Evolutionary conservation across 1,284 basidiomycete species (phyloP), one percentile per base, ranked within the genome.

Genomic region (Pisolithus thermaeus): DNA sequence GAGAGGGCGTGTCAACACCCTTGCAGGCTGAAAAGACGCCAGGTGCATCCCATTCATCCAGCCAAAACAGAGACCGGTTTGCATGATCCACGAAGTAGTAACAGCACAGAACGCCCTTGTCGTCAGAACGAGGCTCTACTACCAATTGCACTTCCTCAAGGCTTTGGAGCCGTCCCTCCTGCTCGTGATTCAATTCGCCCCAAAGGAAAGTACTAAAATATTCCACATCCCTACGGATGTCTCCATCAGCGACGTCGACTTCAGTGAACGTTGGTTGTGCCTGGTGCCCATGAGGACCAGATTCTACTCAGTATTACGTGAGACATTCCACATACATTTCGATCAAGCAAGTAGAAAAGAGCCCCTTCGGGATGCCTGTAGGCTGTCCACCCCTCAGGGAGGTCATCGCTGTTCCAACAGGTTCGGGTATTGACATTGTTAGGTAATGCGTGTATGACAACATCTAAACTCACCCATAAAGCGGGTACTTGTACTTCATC

Each of bases 191-290:
- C 6, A 67, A 38, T 43, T 52, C 45, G 3, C 50, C 50, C 23
- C 59, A 44, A 25, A 67, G 43, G 16, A 39, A 56, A 0, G 0
- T 3, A 45, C 48, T 57, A 40, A 53, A 70, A 18, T 55, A 51
- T 22, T 68, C 57, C 9, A 70, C 54, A 20, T 67, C 68, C 0
- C 4, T 3, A 2, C 18, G 32, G 14, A 68, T 55, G 0, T 51
- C 56, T 9, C 9, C 5, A 3, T 65, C 39, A n/a, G 54, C 52
- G 40, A 67, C 46, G 25, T 67, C 14, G 25, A 63, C 56, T 42
- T 67, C 68, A 4, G 67, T 65, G 8, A 70, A 57, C 0, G 68
- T 68, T 51, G 57, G 68, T 67, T 69, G 38, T 14, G 7, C 2
- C 28, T 35, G 32, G 32, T 14, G 32, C 12, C 12, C 32, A 14